Evolutionary conservation across 805 yeast species (phyloP).

Genomic region (Candida pseudofarinosa): DNA sequence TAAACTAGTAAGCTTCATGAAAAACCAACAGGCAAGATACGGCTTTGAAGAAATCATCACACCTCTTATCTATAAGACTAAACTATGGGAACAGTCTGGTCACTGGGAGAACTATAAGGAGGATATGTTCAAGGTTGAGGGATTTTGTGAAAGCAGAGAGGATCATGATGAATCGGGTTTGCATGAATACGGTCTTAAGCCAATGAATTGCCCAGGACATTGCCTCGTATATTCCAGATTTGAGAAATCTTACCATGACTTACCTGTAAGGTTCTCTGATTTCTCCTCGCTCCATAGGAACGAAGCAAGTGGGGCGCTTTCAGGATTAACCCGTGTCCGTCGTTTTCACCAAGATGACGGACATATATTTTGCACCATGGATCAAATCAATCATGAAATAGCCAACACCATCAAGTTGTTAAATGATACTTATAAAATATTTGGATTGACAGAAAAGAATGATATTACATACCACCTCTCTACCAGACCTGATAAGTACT

Average conservation of each 20-base stretch:
- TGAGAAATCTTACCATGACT: slow-evolving; percentile 77
- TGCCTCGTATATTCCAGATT: slow-evolving; percentile 75
- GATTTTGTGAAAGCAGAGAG: slow-evolving; percentile 40
- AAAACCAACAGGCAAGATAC: slow-evolving; percentile 69
- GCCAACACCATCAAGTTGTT: slow-evolving; percentile 66
- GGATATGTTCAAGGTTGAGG: slow-evolving; percentile 88
- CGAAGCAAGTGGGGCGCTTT: slow-evolving; percentile 89
- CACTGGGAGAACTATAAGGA: slow-evolving; percentile 95
- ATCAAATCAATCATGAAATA: slow-evolving; percentile 76
- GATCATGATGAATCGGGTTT: slow-evolving; percentile 12
- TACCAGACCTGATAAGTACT: slow-evolving; percentile 75
- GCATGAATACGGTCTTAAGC: slow-evolving; percentile 74
- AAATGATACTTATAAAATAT: slow-evolving; percentile 66
- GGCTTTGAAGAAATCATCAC: slow-evolving; percentile 92
- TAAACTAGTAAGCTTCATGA: slow-evolving; percentile 76
- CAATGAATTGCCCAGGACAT: slow-evolving; percentile 96
- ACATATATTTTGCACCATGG: slow-evolving; percentile 83
- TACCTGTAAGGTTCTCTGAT: slow-evolving; percentile 83
- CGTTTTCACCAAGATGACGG: slow-evolving; percentile 98
- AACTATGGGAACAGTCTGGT: slow-evolving; percentile 87
- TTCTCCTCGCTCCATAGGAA: slow-evolving; percentile 91
- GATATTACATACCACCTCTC: slow-evolving; percentile 66
- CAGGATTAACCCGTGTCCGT: slow-evolving; percentile 90
- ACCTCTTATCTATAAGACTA: slow-evolving; percentile 79
- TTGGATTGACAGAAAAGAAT: slow-evolving; percentile 47